Evolutionary conservation across 345 rosid genomes (phyloP).

Genomic region (Kandelia obovata): DNA sequence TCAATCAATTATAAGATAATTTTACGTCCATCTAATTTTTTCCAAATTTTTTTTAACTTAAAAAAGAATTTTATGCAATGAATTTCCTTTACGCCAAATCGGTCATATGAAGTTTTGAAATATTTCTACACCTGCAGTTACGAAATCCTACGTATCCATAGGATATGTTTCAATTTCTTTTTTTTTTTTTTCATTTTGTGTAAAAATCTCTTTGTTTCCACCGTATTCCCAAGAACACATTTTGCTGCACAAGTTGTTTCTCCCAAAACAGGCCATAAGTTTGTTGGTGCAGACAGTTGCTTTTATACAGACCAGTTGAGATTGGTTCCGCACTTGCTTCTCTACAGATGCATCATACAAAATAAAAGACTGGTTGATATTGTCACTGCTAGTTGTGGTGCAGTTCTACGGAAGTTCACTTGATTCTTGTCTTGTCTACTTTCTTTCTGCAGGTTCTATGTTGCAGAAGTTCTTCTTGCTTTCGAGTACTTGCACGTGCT

Average conservation of each 20-base stretch:
- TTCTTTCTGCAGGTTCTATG: slow-evolving; percentile 22
- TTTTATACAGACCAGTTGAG: not conserved
- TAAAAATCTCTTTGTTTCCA: not conserved
- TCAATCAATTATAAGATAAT: not conserved
- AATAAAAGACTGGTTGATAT: not conserved
- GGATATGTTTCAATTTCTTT: not conserved
- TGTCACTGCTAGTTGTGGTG: not conserved
- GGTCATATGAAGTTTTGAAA: not conserved
- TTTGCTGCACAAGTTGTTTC: not conserved
- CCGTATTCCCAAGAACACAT: not conserved
- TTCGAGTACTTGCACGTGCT: slow-evolving; percentile 36
- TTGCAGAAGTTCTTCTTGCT: slow-evolving; percentile 32
- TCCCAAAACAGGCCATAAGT: too few species aligned
- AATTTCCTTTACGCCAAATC: not conserved
- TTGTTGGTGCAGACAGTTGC: not conserved
- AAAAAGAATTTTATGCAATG: too few species aligned
- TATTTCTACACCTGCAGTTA: not conserved
- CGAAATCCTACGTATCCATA: not conserved
- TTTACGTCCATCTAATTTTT: too few species aligned
- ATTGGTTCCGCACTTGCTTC: too few species aligned
- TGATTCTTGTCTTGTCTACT: not conserved
- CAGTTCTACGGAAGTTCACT: not conserved
- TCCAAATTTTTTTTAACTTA: too few species aligned
- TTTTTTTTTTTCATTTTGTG: too few species aligned
- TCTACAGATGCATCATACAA: not conserved